Percentiles rank a stretch among this genome's conserved stretches.
These are phyloP conservation scores for Maudiozyma barnettii DNA, from an alignment of 805 yeast species.

Conservation along the genomic window DNA sequence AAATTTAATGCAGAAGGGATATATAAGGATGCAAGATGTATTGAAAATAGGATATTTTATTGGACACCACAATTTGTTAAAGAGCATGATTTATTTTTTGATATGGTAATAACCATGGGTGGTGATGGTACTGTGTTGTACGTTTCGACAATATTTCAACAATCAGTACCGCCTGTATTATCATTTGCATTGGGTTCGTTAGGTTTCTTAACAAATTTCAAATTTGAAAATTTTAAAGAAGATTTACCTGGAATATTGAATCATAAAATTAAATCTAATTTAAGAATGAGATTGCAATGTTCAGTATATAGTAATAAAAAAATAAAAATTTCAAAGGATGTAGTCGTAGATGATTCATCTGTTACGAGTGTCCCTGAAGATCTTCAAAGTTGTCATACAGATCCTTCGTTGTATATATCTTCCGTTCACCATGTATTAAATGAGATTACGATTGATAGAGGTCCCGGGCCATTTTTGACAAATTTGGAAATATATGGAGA, in stretches of 20 bases:
- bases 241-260: constrained; percentile 49
- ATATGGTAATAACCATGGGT: constrained; percentile 79
- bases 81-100: constrained; percentile 40
- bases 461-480: constrained; percentile 88
- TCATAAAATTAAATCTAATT: constrained; percentile 64
- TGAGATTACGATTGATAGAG: constrained; percentile 85
- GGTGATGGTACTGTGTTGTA: constrained; percentile 95
- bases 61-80: constrained; percentile 60
- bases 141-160: constrained; percentile 78
- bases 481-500: constrained; percentile 86
- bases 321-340: not conserved
- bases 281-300: constrained; percentile 84
- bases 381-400: constrained; percentile 37
- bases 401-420: constrained; percentile 22
- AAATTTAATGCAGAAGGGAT: constrained; percentile 55
- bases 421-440: constrained; percentile 73
- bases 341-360: not conserved
- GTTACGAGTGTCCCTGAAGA: constrained; percentile 6
- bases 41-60: constrained; percentile 37
- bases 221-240: constrained; percentile 61
- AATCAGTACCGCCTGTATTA: constrained; percentile 82
- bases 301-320: constrained; percentile 43
- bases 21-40: constrained; percentile 35
- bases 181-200: constrained; percentile 84
- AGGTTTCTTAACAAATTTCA: constrained; percentile 85